Evolutionary conservation across 306 rosid genomes (phyloP).

Genomic region (Biancaea sappan): DNA sequence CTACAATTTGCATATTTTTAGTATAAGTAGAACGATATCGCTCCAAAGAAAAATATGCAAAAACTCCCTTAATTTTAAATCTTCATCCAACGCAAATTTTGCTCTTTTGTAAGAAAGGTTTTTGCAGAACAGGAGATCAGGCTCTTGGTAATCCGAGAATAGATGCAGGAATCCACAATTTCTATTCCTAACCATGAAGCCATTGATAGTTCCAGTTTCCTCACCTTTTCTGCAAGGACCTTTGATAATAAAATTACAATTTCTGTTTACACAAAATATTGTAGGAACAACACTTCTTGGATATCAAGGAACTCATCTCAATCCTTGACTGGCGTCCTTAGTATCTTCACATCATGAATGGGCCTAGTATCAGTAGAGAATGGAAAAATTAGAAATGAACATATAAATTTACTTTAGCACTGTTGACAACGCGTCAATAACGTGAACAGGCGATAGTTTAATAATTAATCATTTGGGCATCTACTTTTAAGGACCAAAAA

Average conservation of each 20-base stretch:
- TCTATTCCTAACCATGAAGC: constrained; percentile 13
- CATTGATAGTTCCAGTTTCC: neutral
- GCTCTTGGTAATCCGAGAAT: neutral
- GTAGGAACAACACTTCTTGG: neutral
- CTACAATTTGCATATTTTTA: neutral
- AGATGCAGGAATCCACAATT: neutral
- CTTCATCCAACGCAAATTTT: neutral
- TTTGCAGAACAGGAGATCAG: neutral
- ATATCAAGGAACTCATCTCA: constrained; percentile 35
- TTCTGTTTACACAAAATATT: neutral
- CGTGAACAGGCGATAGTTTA: too few species aligned
- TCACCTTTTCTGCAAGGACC: neutral
- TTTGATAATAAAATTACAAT: constrained; percentile 14
- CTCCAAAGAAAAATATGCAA: neutral
- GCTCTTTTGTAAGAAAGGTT: neutral
- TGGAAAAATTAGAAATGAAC: neutral
- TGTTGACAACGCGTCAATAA: too few species aligned
- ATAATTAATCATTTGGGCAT: too few species aligned
- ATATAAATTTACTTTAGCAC: too few species aligned
- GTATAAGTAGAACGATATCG: neutral
- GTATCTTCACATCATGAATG: constrained; percentile 90
- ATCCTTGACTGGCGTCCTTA: constrained; percentile 78
- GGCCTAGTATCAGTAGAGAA: constrained; percentile 60
- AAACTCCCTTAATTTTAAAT: neutral
- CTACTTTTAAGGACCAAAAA: too few species aligned